Evolutionary conservation across 2,329 filamentous ascomycete species (phyloP).

Genomic region (Venturia asperata): DNA sequence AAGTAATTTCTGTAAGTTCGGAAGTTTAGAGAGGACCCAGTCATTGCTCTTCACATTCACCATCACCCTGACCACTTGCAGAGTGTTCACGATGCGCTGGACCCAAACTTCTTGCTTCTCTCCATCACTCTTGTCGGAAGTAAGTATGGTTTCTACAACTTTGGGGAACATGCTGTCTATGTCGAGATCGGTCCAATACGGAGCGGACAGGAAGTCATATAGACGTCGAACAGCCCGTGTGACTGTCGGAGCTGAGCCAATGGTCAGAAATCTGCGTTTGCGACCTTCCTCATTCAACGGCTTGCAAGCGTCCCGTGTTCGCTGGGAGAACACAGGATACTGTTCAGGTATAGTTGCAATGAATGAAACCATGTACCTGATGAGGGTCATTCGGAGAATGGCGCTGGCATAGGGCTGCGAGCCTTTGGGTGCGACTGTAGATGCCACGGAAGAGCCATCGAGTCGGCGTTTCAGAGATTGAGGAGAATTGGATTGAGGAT

Average conservation of each 20-base stretch:
- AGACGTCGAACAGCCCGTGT: constrained; percentile 78
- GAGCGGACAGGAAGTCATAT: constrained; percentile 74
- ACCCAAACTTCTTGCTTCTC: constrained; percentile 62
- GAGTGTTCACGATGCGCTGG: constrained; percentile 83
- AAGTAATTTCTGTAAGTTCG: constrained; percentile 74
- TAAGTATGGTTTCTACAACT: constrained; percentile 77
- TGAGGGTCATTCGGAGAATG: constrained; percentile 65
- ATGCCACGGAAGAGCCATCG: constrained; percentile 54
- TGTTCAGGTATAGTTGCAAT: constrained; percentile 85
- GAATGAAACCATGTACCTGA: constrained; percentile 94
- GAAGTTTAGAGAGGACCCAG: constrained; percentile 76
- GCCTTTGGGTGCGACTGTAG: constrained; percentile 38
- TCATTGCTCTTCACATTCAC: constrained; percentile 82
- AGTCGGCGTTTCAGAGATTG: constrained; percentile 67
- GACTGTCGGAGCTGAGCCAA: constrained; percentile 46
- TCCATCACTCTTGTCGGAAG: constrained; percentile 56
- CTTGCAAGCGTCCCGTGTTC: constrained; percentile 46
- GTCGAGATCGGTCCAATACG: constrained; percentile 87
- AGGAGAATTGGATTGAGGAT: constrained; percentile 58
- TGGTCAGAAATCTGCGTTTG: not conserved
- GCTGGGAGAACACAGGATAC: constrained; percentile 67
- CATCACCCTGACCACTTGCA: constrained; percentile 86
- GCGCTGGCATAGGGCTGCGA: constrained; percentile 30
- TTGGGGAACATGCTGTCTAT: constrained; percentile 79
- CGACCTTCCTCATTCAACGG: constrained; percentile 33